phyloP scores from a whole-genome alignment of 2,329 filamentous ascomycete species.

The Diaporthe eres region DNA sequence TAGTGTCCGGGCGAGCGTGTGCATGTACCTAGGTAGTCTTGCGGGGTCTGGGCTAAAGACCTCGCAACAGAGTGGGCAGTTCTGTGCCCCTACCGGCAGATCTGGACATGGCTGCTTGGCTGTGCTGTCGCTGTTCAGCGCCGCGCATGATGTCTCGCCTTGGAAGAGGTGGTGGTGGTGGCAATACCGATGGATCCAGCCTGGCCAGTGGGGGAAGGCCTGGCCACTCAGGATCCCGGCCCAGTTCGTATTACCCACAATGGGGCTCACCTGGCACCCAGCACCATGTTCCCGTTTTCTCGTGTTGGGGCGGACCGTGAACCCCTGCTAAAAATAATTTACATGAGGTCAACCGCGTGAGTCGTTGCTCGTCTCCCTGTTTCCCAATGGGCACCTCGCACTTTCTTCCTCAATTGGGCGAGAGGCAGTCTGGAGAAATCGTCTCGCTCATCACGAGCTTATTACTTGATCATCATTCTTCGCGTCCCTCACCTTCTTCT shows the following conservation, averaged over 20 bases:
- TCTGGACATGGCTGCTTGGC: constrained; percentile 8
- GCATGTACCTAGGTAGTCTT: background rate
- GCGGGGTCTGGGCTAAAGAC: background rate
- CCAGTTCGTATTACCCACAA: constrained; percentile 31
- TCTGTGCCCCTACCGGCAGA: background rate
- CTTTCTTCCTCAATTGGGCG: background rate
- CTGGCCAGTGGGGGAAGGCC: constrained; percentile 9
- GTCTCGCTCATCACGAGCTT: constrained; percentile 20
- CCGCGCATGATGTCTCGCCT: constrained; percentile 24
- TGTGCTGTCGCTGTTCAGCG: background rate
- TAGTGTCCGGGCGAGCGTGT: no score
- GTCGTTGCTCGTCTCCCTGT: background rate
- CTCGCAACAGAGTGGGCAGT: background rate
- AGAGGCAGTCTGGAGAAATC: constrained; percentile 20
- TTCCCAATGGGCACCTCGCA: background rate
- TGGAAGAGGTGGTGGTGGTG: constrained; percentile 16
- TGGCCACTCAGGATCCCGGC: constrained; percentile 29
- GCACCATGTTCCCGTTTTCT: constrained; percentile 41
- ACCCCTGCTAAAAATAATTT: constrained; percentile 42
- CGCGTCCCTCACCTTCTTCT: background rate
- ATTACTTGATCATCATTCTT: constrained; percentile 7
- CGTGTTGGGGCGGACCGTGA: constrained; percentile 38
- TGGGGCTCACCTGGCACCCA: constrained; percentile 30
- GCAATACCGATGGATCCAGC: constrained; percentile 20
- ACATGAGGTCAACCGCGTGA: constrained; percentile 38